Conservation (phyloP, 768 basidiomycete species). For the Auricularia sp. region DNA sequence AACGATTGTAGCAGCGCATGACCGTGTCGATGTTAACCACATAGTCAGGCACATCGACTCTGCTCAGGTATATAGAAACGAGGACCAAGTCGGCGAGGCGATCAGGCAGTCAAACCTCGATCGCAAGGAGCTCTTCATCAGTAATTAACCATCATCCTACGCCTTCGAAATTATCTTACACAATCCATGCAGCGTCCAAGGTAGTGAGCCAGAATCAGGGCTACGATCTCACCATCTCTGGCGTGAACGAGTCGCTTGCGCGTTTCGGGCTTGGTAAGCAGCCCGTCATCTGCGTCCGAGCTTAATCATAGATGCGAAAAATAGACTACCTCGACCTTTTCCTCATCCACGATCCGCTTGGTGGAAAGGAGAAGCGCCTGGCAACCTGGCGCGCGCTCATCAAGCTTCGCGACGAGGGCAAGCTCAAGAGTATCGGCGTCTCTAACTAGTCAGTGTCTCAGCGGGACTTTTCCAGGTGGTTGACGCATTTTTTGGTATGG, state of each 20-base stretch:
- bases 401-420: conserved; percentile 13
- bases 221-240: conserved; percentile 10
- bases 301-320: not conserved
- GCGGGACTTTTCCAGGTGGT: not conserved
- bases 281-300: too few relatives aligned
- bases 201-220: conserved; percentile 14
- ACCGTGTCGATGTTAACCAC: not conserved
- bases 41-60: conserved; percentile 15
- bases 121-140: conserved; percentile 14
- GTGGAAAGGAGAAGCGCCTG: conserved; percentile 16
- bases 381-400: conserved; percentile 19
- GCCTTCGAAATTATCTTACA: not conserved
- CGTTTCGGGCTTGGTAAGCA: conserved; percentile 13
- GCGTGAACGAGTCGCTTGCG: conserved; percentile 14
- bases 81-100: conserved; percentile 8
- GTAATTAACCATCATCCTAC: conserved; percentile 7
- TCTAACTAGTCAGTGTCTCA: conserved; percentile 13
- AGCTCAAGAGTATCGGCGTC: conserved; percentile 17
- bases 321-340: conserved; percentile 23
- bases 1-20: not conserved
- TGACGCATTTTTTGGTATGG: not conserved
- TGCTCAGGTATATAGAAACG: conserved; percentile 16
- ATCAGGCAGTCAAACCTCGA: conserved; percentile 6
- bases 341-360: conserved; percentile 22
- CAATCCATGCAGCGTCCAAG: conserved; percentile 16